Percentiles rank a stretch among this genome's conserved stretches.
Evolutionary conservation across 148 eudicot species (phyloP).

Genomic region (Diospyros lotus): DNA sequence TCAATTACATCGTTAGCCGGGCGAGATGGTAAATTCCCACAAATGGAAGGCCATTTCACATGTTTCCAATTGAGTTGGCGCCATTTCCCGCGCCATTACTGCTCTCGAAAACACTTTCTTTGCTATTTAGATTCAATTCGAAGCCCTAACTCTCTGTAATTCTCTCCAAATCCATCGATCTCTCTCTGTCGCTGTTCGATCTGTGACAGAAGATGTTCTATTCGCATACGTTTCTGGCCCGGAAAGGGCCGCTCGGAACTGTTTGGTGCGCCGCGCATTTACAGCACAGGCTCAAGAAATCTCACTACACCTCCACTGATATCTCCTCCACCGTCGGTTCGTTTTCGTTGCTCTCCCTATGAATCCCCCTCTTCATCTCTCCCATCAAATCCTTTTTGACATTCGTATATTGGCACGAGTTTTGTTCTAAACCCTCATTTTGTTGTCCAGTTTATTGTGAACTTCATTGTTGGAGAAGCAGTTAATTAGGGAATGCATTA

Average conservation of each 20-base stretch:
- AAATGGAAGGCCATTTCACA: no score
- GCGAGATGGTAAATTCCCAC: no score
- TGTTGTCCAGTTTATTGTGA: neutral
- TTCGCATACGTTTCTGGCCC: slow-evolving; percentile 43
- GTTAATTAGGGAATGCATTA: no score
- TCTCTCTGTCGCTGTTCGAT: neutral
- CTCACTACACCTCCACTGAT: slow-evolving; percentile 63
- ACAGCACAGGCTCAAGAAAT: slow-evolving; percentile 69
- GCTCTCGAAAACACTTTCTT: no score
- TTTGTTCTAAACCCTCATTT: no score
- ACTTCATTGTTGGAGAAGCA: no score
- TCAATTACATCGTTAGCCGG: no score
- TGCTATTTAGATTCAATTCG: neutral
- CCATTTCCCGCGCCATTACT: no score
- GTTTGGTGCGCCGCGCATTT: slow-evolving; percentile 78
- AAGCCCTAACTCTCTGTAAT: neutral
- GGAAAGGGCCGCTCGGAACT: slow-evolving; percentile 48
- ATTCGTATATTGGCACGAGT: neutral
- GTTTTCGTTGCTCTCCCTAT: slow-evolving; percentile 8
- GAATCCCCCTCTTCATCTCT: no score
- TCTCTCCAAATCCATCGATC: no score
- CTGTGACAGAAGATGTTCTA: slow-evolving; percentile 32
- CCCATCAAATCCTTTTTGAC: neutral
- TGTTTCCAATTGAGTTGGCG: no score
- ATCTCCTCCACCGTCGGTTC: slow-evolving; percentile 71